Percentiles rank a stretch among this genome's conserved stretches.
Conservation (phyloP, 768 basidiomycete genomes). For the Pseudohyphozyma bogoriensis region DNA sequence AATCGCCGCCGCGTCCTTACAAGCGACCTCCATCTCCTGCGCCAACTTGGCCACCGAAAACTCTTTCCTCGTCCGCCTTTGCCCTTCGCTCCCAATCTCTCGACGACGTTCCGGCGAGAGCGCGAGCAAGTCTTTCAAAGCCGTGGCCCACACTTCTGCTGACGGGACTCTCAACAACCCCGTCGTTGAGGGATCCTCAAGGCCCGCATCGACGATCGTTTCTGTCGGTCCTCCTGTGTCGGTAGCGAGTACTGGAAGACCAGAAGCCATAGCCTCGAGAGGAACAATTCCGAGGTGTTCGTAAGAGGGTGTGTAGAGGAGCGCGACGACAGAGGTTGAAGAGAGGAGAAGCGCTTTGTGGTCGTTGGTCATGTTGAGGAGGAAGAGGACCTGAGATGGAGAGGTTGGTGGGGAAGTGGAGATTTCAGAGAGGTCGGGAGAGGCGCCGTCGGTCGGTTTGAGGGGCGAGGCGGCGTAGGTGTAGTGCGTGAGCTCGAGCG, state of each 20-base stretch:
- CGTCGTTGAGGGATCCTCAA: constrained; percentile 41
- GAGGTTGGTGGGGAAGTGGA: constrained; percentile 27
- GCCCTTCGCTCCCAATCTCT: constrained; percentile 50
- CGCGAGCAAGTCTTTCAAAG: constrained; percentile 49
- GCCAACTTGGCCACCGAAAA: constrained; percentile 56
- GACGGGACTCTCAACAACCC: constrained; percentile 66
- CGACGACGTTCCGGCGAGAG: constrained; percentile 41
- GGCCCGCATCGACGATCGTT: constrained; percentile 50
- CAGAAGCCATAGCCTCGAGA: constrained; percentile 86
- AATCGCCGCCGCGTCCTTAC: constrained; percentile 43
- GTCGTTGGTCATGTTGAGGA: constrained; percentile 78
- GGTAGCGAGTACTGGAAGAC: constrained; percentile 79
- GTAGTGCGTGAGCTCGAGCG: constrained; percentile 46
- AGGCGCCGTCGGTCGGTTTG: too few relatives aligned
- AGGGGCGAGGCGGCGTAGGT: constrained; percentile 24
- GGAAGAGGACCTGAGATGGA: constrained; percentile 62
- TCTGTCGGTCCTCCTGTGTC: constrained; percentile 80
- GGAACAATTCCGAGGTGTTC: constrained; percentile 98
- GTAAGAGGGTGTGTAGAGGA: constrained; percentile 87
- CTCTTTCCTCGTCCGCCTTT: constrained; percentile 49
- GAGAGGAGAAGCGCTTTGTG: constrained; percentile 71
- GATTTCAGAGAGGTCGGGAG: constrained; percentile 2
- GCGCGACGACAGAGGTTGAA: constrained; percentile 51
- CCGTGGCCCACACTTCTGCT: constrained; percentile 58
- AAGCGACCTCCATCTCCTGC: constrained; percentile 40